These are phyloP conservation scores for Globisporangium mamillatum DNA, from an alignment of 352 stramenopile genomes.

Conservation along the genomic window DNA sequence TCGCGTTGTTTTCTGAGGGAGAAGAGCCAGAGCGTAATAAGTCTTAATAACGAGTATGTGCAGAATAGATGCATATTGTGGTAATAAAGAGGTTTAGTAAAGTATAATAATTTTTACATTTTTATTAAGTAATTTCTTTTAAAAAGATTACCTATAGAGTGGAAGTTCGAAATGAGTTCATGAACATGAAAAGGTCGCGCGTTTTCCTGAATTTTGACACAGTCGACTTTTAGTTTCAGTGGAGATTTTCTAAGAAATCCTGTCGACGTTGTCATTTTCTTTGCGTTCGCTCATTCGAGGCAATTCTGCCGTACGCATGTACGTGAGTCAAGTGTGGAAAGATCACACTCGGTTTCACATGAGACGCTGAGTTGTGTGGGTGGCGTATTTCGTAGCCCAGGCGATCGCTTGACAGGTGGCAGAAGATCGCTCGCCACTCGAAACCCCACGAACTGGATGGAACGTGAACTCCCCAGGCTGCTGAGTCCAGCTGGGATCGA, in stretches of 20 bases:
- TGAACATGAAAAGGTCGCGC: too few species aligned
- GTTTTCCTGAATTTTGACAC: too few species aligned
- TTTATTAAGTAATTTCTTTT: too few species aligned
- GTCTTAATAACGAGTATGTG: neutral
- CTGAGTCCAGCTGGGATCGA: neutral
- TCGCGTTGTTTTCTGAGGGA: neutral
- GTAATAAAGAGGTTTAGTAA: too few species aligned
- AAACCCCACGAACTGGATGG: constrained; percentile 5
- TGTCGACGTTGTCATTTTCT: neutral
- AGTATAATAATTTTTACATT: too few species aligned
- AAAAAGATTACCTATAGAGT: too few species aligned
- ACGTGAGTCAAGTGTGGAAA: neutral
- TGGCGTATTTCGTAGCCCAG: neutral
- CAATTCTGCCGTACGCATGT: neutral
- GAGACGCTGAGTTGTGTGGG: too few species aligned
- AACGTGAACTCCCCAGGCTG: neutral
- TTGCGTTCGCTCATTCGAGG: neutral
- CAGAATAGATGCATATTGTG: neutral
- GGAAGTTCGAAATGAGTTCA: too few species aligned
- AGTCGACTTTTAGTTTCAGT: neutral
- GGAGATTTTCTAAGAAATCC: neutral
- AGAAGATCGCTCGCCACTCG: neutral
- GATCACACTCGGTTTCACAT: neutral
- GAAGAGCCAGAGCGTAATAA: neutral
- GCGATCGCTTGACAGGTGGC: neutral